These are phyloP conservation scores for Backusella parvicylindrica DNA, from an alignment of 192 early-diverging fungal genomes.

Conservation along the genomic window DNA sequence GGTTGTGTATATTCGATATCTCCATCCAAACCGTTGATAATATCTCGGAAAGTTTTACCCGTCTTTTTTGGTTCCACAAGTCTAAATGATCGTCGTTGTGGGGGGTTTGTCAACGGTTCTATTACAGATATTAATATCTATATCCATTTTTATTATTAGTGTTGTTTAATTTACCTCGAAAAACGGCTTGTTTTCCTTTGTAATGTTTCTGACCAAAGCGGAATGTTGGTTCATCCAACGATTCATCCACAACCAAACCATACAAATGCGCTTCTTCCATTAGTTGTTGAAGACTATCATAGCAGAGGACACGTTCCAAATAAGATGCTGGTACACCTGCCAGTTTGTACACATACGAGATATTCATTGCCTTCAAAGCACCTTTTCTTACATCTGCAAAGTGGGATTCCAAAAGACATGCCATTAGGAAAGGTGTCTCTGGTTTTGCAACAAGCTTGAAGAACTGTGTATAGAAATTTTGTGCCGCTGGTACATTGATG, in stretches of 20 bases:
- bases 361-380: conserved; percentile 72
- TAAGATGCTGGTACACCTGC: conserved; percentile 23
- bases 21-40: conserved; percentile 14
- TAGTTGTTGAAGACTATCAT: conserved; percentile 37
- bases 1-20: not conserved
- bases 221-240: conserved; percentile 17
- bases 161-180: conserved; percentile 5
- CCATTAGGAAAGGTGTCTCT: conserved; percentile 67
- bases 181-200: not conserved
- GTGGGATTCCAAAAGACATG: conserved; percentile 72
- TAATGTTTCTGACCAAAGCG: conserved; percentile 28
- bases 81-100: not conserved
- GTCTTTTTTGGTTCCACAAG: conserved; percentile 28
- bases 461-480: conserved; percentile 65
- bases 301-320: conserved; percentile 27
- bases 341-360: conserved; percentile 42
- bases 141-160: not conserved
- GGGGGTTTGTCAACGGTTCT: conserved; percentile 31
- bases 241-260: conserved; percentile 19
- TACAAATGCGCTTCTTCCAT: conserved; percentile 35
- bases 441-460: conserved; percentile 64
- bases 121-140: not conserved
- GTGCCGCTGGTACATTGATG: conserved; percentile 49
- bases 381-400: conserved; percentile 73
- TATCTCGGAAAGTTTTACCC: not conserved